Base-by-base conservation (phyloP, 2,329 filamentous ascomycete genomes). In the Monilinia laxa region DNA sequence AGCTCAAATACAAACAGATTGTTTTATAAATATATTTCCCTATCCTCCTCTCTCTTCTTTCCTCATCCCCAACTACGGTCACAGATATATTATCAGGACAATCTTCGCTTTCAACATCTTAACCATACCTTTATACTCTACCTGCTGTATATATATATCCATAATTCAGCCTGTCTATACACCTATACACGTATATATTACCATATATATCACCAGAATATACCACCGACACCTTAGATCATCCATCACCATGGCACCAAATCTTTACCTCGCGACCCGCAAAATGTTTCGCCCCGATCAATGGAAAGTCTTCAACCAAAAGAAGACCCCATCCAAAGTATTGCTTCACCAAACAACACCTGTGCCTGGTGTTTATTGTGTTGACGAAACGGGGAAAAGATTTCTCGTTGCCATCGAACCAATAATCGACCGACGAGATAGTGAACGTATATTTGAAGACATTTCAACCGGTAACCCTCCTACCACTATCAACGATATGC, bases 351-450 rank as follows among this genome's bases (percentile, higher is more conserved):
- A 40, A 16, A 51, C 57, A 4, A 45, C 62, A 4, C 71, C 71
- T 12, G 64, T 72, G n/a, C 60, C 58, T 51, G 71, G 71, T 20
- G 68, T 73, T 0, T 73, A 73, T 40, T 42, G 64, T 10, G 40
- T 64, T 9, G 18, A 51, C 18, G 18, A 38, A 31, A n/a, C 11
- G 6, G 49, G 47, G 23, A 14, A 10, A 5, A 54, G 9, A 6
- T 54, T 51, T 11, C 64, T 66, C 23, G 20, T 66, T 25, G 64
- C 64, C 14, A 62, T 66, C 12, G 4, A n/a, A 54, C 56, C 25
- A n/a, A 31, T 67, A 6, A 56, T 42, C 2, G 20, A 56, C n/a
- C 65, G 68, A 4, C 56, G 38, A 45, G 69, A 72, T 45, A 45
- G 20, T 4, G 68, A 69, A 20, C 5, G 53, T 2, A 68, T 72